Evolutionary conservation across 805 yeast species (phyloP), one percentile per base, ranked within the genome.

Genomic region (Kodamaea laetipori): DNA sequence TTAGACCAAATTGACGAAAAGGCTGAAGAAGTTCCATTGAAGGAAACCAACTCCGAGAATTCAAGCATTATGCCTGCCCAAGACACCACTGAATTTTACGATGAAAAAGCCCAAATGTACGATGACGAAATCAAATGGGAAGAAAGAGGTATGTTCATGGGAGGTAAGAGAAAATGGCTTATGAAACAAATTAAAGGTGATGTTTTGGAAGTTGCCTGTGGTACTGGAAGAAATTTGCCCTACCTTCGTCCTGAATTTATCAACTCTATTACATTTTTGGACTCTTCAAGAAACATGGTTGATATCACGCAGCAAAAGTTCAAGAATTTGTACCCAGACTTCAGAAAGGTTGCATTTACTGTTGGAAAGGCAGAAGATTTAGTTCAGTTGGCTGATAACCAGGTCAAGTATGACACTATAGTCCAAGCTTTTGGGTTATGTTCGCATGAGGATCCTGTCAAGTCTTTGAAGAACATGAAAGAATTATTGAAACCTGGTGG

Each of bases 401-500:
- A 17, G 18, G 73, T 84, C 47, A 82, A 82, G 57, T 94, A 92
- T 60, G 99, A 94, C 60, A 90, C 97, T 0, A 84, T 94, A 17
- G 76, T 87, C 37, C 98, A 94, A 64, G 87, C 97, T 0, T 94
- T 94, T 67, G 99, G 99, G 0, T 69, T 94, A 36, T 94, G 99
- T 66, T 90, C 98, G 0, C 97, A 94, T 58, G 84, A 90, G 53
- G 95, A 94, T 58, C 99, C 99, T 0, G 89, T 86, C 1, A 70
- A 67, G 46, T 95, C 96, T 0, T 69, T 94, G 55, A 67, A 81
- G 48, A 88, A 86, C 56, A 87, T 94, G 81, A 71, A 76, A 11
- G 55, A 68, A 19, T 65, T 94, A 30, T 74, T 94, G 51, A 86
- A 84, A 55, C 96, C 97, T 0, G 92, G 89, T 11, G 99, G 99